Conservation (phyloP, 129 eudicot genomes). For the Dittrichia graveolens region DNA sequence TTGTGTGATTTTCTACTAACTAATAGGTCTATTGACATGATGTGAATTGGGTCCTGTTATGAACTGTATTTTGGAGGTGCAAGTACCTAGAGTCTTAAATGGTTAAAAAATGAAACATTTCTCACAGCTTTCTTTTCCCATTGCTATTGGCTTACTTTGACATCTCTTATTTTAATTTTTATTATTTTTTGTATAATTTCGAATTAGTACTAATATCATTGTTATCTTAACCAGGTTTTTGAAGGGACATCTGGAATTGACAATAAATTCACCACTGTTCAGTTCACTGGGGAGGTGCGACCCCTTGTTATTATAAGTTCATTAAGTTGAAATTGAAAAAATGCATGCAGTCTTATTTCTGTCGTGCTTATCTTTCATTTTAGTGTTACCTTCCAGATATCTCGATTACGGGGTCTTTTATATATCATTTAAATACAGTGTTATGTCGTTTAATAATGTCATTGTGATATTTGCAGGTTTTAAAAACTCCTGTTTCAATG, state of each 20-base stretch:
- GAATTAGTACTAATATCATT: conserved; percentile 9
- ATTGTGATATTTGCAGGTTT: conserved; percentile 50
- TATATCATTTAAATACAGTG: neutral
- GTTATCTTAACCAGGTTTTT: conserved; percentile 61
- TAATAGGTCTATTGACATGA: too few species aligned
- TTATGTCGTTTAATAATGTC: neutral
- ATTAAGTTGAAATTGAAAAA: neutral
- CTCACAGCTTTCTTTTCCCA: too few species aligned
- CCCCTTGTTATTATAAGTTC: conserved; percentile 1
- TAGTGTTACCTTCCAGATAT: neutral
- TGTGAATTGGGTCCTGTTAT: neutral
- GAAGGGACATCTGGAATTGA: conserved; percentile 99
- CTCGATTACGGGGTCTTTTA: neutral
- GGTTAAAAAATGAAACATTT: too few species aligned
- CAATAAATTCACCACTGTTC: conserved; percentile 92
- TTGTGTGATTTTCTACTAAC: neutral
- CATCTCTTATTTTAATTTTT: neutral
- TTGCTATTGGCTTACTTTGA: neutral
- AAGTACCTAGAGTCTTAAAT: too few species aligned
- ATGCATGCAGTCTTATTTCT: neutral
- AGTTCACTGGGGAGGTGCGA: conserved; percentile 92
- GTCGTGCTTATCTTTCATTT: neutral
- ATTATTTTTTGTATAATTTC: neutral
- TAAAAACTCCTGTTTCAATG: conserved; percentile 92
- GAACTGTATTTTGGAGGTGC: neutral